Evolutionary conservation across 306 rosid species (phyloP).

Genomic region (Hylodesmum podocarpum): DNA sequence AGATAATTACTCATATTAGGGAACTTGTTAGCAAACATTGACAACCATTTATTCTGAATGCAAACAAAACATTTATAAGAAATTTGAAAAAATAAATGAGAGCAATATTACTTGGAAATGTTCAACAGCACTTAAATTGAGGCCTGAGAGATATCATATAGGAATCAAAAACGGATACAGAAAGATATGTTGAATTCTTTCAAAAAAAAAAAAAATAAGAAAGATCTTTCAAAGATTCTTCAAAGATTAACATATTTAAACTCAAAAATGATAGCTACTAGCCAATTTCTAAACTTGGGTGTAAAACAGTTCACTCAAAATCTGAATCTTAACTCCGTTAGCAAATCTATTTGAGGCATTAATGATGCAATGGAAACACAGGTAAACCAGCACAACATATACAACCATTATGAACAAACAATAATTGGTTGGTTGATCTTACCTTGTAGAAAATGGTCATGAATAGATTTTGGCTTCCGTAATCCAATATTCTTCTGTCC

Average conservation of each 20-base stretch:
- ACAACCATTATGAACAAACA: constrained; percentile 21
- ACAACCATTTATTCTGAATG: constrained; percentile 12
- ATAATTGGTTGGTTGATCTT: constrained; percentile 32
- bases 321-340: constrained; percentile 1
- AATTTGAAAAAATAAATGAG: not conserved
- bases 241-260: constrained; percentile 13
- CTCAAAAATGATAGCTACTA: constrained; percentile 4
- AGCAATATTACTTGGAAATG: not conserved
- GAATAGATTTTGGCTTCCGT: constrained; percentile 51
- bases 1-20: not conserved
- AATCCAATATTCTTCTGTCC: constrained; percentile 53
- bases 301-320: constrained; percentile 9
- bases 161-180: not conserved
- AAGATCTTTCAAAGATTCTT: too few species aligned
- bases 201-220: too few species aligned
- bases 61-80: not conserved
- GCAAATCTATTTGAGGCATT: constrained; percentile 11
- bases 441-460: constrained; percentile 54
- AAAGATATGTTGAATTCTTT: constrained; percentile 27
- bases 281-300: constrained; percentile 4
- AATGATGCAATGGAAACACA: not conserved
- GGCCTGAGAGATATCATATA: not conserved
- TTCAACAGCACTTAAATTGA: not conserved
- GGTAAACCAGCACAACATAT: constrained; percentile 5
- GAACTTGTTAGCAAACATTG: not conserved